Evolutionary conservation across 306 rosid species (phyloP), one percentile per base, ranked within the genome.

Genomic region (Quercus agrifolia): DNA sequence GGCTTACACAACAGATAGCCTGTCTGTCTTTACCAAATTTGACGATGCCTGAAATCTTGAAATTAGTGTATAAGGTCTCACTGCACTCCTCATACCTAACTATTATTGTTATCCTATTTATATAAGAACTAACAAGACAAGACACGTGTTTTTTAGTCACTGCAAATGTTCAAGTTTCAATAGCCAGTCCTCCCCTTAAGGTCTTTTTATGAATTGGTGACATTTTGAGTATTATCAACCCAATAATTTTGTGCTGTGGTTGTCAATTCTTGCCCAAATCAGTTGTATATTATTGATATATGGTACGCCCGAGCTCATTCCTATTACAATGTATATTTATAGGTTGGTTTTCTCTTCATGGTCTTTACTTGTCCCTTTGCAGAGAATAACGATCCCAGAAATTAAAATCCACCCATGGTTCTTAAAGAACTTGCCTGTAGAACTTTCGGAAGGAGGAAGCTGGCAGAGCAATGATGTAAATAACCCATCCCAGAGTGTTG

Each of bases 311-410:
- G 1, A 27, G 6, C 3, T 56, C 51, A 44, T 71, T 71, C 23
- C 6, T 20, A 27, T 51, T 8, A 33, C 6, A 21, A 52, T 51
- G 59, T 74, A 57, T 74, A n/a, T 17, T 23, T 66, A 6, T 54
- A 18, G 7, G 0, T 51, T n/a, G 13, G 70, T 23, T 63, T 70
- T 76, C 56, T 63, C 76, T 74, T 74, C 28, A 68, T 4, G 46
- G 27, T 69, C 33, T 71, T 38, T 79, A 18, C 68, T 55, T 31
- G 57, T 64, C 61, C 71, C 35, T 69, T 56, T 51, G 86, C 94
- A 93, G 98, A 91, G 97, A 84, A 87, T 93, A 78, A 88, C 92
- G 14, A 87, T 93, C 27, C 83, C 90, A n/a, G 94, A 88, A 78
- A 90, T 93, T 0, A 93, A 79, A 73, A 82, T 33, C 64, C 97